Evolutionary conservation across 768 basidiomycete genomes (phyloP).

Genomic region (Calocera viscosa): DNA sequence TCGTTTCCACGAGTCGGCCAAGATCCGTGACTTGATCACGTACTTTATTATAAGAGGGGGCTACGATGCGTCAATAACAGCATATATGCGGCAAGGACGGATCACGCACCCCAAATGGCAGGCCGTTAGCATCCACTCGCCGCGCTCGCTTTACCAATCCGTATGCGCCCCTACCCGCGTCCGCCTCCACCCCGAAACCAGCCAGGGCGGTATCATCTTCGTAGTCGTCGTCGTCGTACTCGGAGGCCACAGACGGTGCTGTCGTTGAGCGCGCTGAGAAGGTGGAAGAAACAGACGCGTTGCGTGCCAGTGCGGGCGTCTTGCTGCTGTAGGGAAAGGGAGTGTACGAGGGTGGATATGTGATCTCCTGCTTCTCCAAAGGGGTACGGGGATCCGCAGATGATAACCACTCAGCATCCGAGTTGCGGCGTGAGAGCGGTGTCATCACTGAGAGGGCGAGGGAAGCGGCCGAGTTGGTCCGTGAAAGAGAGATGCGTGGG

Average conservation of each 20-base stretch:
- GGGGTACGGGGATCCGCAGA: not conserved
- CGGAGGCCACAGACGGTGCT: not conserved
- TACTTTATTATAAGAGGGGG: slow-evolving; percentile 91
- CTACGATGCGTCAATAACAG: slow-evolving; percentile 32
- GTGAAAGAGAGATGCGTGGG: not conserved
- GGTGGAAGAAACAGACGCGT: not conserved
- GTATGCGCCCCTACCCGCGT: slow-evolving; percentile 90
- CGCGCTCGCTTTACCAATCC: slow-evolving; percentile 85
- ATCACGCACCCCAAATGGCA: not conserved
- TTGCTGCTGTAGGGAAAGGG: not conserved
- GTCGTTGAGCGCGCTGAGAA: slow-evolving; percentile 7
- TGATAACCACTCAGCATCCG: not conserved
- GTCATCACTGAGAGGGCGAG: not conserved
- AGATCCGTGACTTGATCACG: slow-evolving; percentile 93
- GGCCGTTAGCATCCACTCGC: slow-evolving; percentile 41
- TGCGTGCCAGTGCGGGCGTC: not conserved
- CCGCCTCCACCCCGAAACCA: slow-evolving; percentile 72
- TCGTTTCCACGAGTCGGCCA: slow-evolving; percentile 99
- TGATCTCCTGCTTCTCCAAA: not conserved
- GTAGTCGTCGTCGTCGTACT: not conserved
- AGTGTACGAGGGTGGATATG: not conserved
- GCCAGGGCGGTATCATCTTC: slow-evolving; percentile 33
- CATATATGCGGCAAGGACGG: slow-evolving; percentile 12
- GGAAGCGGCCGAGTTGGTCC: not conserved
- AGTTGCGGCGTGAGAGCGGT: not conserved